These are phyloP conservation scores for Aspergillus uvarum DNA, from an alignment of 2,329 filamentous ascomycete species.

Conservation along the genomic window DNA sequence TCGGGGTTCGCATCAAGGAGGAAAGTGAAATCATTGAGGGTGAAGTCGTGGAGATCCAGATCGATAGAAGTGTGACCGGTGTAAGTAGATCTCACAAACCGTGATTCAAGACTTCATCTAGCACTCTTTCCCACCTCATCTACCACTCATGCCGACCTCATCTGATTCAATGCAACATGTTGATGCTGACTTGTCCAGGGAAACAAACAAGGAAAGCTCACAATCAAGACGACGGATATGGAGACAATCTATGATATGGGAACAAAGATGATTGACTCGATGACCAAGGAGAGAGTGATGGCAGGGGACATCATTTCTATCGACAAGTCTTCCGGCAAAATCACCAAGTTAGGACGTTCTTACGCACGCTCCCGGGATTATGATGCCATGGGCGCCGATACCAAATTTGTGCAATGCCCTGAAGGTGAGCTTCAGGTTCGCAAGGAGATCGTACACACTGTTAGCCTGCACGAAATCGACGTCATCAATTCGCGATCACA, in stretches of 20 bases:
- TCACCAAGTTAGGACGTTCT: constrained; percentile 92
- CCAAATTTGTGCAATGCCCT: constrained; percentile 95
- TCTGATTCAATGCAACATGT: not conserved
- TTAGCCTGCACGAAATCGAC: constrained; percentile 96
- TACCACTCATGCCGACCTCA: not conserved
- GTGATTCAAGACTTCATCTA: not conserved
- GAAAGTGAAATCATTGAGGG: constrained; percentile 99
- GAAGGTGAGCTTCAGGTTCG: constrained; percentile 97
- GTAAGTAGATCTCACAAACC: constrained; percentile 39
- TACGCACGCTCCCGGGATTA: constrained; percentile 96
- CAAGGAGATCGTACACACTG: constrained; percentile 95
- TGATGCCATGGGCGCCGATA: constrained; percentile 98
- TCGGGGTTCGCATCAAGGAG: constrained; percentile 96
- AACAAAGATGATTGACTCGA: constrained; percentile 98
- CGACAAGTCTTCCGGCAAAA: constrained; percentile 97
- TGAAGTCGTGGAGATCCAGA: constrained; percentile 98
- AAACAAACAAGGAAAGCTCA: constrained; percentile 98
- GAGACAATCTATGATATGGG: constrained; percentile 99
- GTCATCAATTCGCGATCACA: constrained; percentile 99
- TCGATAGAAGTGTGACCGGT: constrained; percentile 93
- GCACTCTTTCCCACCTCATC: not conserved
- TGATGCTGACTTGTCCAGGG: constrained; percentile 48
- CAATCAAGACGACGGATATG: constrained; percentile 99
- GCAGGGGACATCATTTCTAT: constrained; percentile 98
- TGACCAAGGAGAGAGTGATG: constrained; percentile 99